A percentile compares a stretch with the other conserved stretches of the same genome.
Conservation (phyloP, 331 rosid genomes). For the Malus hybrid region DNA sequence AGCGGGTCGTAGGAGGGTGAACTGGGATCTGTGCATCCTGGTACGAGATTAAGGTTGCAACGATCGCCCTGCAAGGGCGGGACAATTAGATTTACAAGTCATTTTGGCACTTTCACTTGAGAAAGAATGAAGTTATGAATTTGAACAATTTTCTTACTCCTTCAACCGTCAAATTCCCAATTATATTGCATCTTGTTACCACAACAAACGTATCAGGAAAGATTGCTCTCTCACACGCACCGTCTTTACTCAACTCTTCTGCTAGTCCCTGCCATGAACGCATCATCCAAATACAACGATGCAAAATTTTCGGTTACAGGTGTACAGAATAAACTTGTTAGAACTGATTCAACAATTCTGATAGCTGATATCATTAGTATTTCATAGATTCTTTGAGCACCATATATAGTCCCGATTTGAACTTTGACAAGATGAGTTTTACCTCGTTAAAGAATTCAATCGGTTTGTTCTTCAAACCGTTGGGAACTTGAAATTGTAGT, state of each 20-base stretch:
- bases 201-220: slow-evolving; percentile 65
- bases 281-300: neutral
- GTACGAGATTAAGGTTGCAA: slow-evolving; percentile 56
- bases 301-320: neutral
- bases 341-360: neutral
- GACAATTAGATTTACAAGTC: neutral
- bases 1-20: slow-evolving; percentile 57
- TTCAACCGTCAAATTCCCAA: slow-evolving; percentile 64
- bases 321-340: too few relatives aligned
- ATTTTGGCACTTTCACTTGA: neutral
- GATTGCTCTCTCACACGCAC: slow-evolving; percentile 83
- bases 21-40: slow-evolving; percentile 84
- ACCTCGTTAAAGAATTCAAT: slow-evolving; percentile 81
- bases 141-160: slow-evolving; percentile 61
- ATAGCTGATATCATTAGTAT: neutral
- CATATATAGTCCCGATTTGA: neutral
- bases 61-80: slow-evolving; percentile 68
- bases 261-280: slow-evolving; percentile 56
- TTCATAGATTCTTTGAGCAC: neutral
- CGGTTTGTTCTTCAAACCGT: slow-evolving; percentile 55
- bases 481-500: slow-evolving; percentile 73
- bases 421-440: neutral
- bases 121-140: neutral
- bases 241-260: slow-evolving; percentile 68
- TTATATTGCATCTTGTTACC: slow-evolving; percentile 55